Conservation (phyloP, 1,284 basidiomycete species). For the Exobasidium cylindrosporum region DNA sequence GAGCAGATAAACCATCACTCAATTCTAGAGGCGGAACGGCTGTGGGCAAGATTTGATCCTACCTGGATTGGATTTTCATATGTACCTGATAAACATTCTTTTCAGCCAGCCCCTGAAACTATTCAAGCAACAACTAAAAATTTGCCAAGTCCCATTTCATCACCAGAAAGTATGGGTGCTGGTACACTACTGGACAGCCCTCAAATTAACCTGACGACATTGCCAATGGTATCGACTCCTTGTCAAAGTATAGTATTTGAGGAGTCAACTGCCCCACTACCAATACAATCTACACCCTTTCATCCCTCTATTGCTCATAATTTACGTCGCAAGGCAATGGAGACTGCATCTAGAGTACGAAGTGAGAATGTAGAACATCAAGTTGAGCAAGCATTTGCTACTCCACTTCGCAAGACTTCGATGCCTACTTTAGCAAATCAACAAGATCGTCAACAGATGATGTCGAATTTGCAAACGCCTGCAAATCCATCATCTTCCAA, state of each 20-base stretch:
- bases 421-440: constrained; percentile 22
- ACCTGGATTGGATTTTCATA: constrained; percentile 10
- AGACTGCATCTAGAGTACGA: constrained; percentile 15
- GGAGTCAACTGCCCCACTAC: background rate
- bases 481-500: background rate
- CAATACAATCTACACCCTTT: background rate
- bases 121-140: background rate
- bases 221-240: constrained; percentile 13
- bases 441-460: constrained; percentile 8
- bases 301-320: background rate
- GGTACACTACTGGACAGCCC: background rate
- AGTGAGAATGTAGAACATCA: constrained; percentile 4
- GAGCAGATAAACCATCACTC: background rate
- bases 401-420: constrained; percentile 41
- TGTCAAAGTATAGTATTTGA: background rate
- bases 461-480: constrained; percentile 6
- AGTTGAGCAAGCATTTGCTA: constrained; percentile 28
- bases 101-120: background rate
- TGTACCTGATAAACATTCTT: background rate
- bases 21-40: background rate
- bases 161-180: background rate
- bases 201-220: background rate
- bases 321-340: constrained; percentile 14
- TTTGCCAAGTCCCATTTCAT: background rate
- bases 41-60: constrained; percentile 7